Conservation (phyloP, 2,329 filamentous ascomycete genomes). For the Trichoderma sp. region DNA sequence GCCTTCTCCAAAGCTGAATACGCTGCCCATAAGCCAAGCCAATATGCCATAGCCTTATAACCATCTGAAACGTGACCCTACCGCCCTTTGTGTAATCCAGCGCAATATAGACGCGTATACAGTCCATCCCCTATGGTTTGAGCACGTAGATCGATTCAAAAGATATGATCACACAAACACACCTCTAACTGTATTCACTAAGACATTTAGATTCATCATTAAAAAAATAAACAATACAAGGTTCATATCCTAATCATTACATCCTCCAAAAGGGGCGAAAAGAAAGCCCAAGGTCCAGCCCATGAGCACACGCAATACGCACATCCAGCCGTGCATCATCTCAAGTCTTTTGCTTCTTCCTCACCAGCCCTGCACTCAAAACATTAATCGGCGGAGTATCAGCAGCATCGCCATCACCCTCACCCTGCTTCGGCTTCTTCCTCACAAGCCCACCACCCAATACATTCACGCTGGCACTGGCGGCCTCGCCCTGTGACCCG, state of each 20-base stretch:
- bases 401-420: conserved; percentile 17
- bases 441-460: conserved; percentile 53
- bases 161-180: background rate
- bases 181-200: background rate
- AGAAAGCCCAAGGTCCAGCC: background rate
- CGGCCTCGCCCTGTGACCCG: conserved; percentile 29
- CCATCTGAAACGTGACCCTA: too few relatives aligned
- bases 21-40: too few relatives aligned
- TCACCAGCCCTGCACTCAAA: conserved; percentile 53
- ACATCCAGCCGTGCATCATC: background rate
- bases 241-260: background rate
- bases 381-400: conserved; percentile 48
- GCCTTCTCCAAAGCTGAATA: too few relatives aligned
- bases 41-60: too few relatives aligned
- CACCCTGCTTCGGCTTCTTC: conserved; percentile 56
- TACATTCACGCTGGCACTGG: conserved; percentile 47
- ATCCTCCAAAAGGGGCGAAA: background rate
- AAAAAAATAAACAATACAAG: conserved; percentile 5
- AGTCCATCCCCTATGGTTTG: too few relatives aligned
- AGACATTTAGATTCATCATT: background rate
- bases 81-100: too few relatives aligned
- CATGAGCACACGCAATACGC: background rate
- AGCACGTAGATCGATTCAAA: background rate
- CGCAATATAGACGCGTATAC: too few relatives aligned
- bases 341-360: conserved; percentile 59